These are phyloP conservation scores for Ambrosia hybrid DNA, from an alignment of 140 eudicot species.

Conservation along the genomic window DNA sequence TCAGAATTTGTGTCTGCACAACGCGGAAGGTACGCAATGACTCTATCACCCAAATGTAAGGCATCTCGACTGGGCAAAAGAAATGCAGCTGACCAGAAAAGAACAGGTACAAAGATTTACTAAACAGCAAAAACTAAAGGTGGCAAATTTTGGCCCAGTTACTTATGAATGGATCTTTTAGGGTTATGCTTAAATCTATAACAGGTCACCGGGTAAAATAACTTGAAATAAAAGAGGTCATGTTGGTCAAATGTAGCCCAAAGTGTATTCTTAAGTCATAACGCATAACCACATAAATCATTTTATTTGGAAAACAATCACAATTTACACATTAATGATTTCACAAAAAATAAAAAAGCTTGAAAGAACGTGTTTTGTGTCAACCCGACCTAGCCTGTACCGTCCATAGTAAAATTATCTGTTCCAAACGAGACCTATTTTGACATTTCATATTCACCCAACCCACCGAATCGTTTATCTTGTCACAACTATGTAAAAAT, in stretches of 20 bases:
- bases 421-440: background rate
- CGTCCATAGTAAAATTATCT: background rate
- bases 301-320: too few species aligned
- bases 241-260: background rate
- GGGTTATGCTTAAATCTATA: background rate
- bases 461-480: background rate
- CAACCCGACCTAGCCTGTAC: background rate
- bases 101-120: constrained; percentile 10
- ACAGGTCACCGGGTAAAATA: background rate
- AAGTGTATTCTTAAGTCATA: background rate
- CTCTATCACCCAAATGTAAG: constrained; percentile 83
- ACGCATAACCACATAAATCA: background rate
- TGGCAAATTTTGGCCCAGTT: background rate
- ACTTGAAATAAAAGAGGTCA: background rate
- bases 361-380: background rate
- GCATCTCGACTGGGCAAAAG: constrained; percentile 94
- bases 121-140: background rate
- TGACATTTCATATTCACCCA: background rate
- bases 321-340: background rate
- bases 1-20: constrained; percentile 93
- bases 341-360: background rate
- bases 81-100: constrained; percentile 68
- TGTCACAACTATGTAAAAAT: background rate
- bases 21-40: constrained; percentile 83
- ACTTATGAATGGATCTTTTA: background rate